Evolutionary conservation across 1,139 yeast genomes (phyloP).

Genomic region (Magnusiomyces suaveolens): DNA sequence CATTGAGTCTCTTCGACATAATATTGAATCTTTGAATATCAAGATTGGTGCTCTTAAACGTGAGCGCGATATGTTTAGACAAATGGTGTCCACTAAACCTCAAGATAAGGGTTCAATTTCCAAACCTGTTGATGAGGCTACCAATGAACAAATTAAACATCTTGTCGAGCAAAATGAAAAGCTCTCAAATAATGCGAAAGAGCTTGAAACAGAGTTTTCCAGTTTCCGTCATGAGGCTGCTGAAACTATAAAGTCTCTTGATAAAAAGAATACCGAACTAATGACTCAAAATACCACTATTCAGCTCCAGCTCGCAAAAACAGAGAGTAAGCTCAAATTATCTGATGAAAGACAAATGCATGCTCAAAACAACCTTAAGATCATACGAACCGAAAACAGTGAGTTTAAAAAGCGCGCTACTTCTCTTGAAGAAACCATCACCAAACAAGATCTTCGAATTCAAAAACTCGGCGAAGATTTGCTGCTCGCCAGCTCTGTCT

Average conservation of each 20-base stretch:
- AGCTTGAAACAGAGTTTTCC: conserved; percentile 32
- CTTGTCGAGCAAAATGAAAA: conserved; percentile 31
- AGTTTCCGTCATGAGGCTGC: conserved; percentile 37
- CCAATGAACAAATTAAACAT: conserved; percentile 29
- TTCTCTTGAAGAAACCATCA: conserved; percentile 46
- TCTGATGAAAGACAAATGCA: conserved; percentile 38
- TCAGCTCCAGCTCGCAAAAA: conserved; percentile 39
- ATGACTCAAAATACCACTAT: conserved; percentile 44
- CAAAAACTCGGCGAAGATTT: conserved; percentile 49
- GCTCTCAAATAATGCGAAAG: conserved; percentile 27
- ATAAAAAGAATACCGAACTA: conserved; percentile 33
- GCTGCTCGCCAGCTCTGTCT: conserved; percentile 36
- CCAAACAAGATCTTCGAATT: conserved; percentile 47
- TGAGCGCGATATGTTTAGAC: conserved; percentile 59
- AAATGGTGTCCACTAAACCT: conserved; percentile 31
- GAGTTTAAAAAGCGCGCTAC: conserved; percentile 38
- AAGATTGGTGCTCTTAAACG: conserved; percentile 46
- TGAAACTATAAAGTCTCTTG: conserved; percentile 35
- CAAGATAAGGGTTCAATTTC: conserved; percentile 17
- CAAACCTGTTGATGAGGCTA: conserved; percentile 15
- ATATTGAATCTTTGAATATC: conserved; percentile 43
- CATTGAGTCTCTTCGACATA: conserved; percentile 55
- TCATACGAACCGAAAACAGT: conserved; percentile 38
- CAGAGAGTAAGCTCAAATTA: conserved; percentile 39
- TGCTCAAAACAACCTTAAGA: conserved; percentile 32